Percentiles rank a stretch among this genome's conserved stretches.
Evolutionary conservation across 2,329 filamentous ascomycete genomes (phyloP).

Genomic region (Cercospora sp.): DNA sequence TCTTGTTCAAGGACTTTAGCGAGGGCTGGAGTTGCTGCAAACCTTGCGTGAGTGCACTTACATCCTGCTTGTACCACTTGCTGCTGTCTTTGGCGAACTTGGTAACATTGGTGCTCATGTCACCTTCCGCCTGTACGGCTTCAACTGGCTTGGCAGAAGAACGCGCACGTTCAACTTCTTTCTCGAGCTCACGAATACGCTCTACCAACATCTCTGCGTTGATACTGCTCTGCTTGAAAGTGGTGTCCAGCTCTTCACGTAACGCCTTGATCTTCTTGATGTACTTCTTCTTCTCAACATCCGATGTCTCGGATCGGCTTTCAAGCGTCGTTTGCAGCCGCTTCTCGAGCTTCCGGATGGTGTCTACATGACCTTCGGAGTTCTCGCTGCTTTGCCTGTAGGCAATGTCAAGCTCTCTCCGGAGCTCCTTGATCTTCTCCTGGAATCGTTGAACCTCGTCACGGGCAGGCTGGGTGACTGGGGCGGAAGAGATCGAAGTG

Average conservation of each 20-base stretch:
- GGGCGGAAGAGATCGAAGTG: slow-evolving; percentile 14
- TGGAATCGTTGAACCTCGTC: slow-evolving; percentile 25
- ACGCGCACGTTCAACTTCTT: slow-evolving; percentile 16
- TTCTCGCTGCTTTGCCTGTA: slow-evolving; percentile 31
- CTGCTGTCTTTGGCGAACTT: slow-evolving; percentile 37
- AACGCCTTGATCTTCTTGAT: slow-evolving; percentile 25
- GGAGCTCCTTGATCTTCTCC: slow-evolving; percentile 27
- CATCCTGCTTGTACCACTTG: slow-evolving; percentile 43
- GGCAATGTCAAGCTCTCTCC: slow-evolving; percentile 27
- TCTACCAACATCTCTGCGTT: slow-evolving; percentile 25
- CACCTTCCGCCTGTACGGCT: slow-evolving; percentile 40
- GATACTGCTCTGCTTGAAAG: slow-evolving; percentile 27
- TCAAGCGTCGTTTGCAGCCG: slow-evolving; percentile 22
- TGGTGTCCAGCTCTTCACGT: slow-evolving; percentile 24
- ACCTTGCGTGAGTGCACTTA: slow-evolving; percentile 13
- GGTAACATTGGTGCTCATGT: slow-evolving; percentile 40
- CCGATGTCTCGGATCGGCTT: slow-evolving; percentile 7
- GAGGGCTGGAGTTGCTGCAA: slow-evolving; percentile 9
- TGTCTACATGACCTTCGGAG: slow-evolving; percentile 26
- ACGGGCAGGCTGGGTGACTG: slow-evolving; percentile 19
- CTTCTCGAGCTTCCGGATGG: slow-evolving; percentile 26
- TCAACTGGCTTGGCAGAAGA: slow-evolving; percentile 16
- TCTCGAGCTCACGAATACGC: slow-evolving; percentile 24
- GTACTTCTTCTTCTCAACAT: slow-evolving; percentile 22
- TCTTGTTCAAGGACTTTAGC: slow-evolving; percentile 5